A percentile compares a stretch with the other conserved stretches of the same genome.
phyloP scores from a whole-genome alignment of 495 filamentous ascomycete species.

The Tetracladium marchalianum region DNA sequence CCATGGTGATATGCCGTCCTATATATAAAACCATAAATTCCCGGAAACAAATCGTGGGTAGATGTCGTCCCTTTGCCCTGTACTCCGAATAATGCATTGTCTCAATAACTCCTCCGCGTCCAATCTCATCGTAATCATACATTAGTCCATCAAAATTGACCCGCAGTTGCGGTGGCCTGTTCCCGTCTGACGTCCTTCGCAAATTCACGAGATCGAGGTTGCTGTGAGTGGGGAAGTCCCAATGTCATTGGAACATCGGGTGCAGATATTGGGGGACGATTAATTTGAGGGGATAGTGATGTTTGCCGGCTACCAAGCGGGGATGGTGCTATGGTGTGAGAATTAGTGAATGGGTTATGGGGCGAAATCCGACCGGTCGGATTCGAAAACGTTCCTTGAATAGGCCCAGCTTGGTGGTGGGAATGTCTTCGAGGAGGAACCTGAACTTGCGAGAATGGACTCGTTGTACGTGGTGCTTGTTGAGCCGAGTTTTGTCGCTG shows the following conservation, averaged over 20 bases:
- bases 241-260: constrained; percentile 8
- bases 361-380: constrained; percentile 17
- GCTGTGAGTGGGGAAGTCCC: constrained; percentile 10
- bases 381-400: constrained; percentile 19
- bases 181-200: constrained; percentile 16
- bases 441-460: constrained; percentile 18
- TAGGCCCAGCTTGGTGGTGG: constrained; percentile 12
- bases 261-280: constrained; percentile 4
- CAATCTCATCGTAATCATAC: neutral
- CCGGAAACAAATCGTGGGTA: too few species aligned
- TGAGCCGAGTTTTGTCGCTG: constrained; percentile 19
- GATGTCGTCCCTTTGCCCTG: too few species aligned
- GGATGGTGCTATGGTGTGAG: constrained; percentile 16
- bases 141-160: constrained; percentile 11
- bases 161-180: constrained; percentile 9
- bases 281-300: constrained; percentile 19
- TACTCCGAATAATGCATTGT: too few species aligned
- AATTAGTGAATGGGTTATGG: constrained; percentile 16
- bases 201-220: constrained; percentile 11
- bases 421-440: constrained; percentile 14
- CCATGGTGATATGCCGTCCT: too few species aligned
- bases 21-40: too few species aligned
- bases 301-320: constrained; percentile 18
- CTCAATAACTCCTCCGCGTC: too few species aligned
- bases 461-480: constrained; percentile 15